Percentiles rank a stretch among this genome's conserved stretches.
Evolutionary conservation across 2,329 filamentous ascomycete species (phyloP).

Genomic region (Dactylellina haptotyla): DNA sequence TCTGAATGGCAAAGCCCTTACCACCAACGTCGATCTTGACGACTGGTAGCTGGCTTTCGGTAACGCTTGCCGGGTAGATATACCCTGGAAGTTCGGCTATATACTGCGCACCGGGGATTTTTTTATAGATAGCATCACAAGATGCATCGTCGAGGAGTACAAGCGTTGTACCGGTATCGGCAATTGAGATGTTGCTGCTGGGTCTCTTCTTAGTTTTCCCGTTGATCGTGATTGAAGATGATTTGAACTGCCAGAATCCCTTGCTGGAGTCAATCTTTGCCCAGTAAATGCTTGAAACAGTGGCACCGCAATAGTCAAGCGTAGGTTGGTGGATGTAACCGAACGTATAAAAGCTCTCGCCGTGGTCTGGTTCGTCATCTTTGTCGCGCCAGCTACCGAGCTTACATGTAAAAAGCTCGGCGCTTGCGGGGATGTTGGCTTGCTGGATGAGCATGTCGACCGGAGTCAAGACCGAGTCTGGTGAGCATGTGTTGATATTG

Average conservation of each 20-base stretch:
- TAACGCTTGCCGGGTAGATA: conserved; percentile 69
- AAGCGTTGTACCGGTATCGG: conserved; percentile 77
- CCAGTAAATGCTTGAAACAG: conserved; percentile 67
- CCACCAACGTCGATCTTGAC: conserved; percentile 73
- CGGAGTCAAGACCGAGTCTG: conserved; percentile 69
- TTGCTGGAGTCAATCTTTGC: conserved; percentile 71
- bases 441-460: conserved; percentile 76
- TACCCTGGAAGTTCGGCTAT: conserved; percentile 71
- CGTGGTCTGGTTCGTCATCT: conserved; percentile 59
- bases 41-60: conserved; percentile 68
- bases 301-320: conserved; percentile 65
- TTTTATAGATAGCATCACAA: conserved; percentile 71
- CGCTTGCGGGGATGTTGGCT: conserved; percentile 66
- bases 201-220: conserved; percentile 66
- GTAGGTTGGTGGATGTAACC: conserved; percentile 75
- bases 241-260: conserved; percentile 76
- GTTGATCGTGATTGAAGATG: conserved; percentile 69
- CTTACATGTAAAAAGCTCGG: conserved; percentile 73
- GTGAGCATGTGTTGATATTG: conserved; percentile 71
- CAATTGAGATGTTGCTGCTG: conserved; percentile 72
- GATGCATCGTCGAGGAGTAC: conserved; percentile 72
- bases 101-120: conserved; percentile 71
- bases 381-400: conserved; percentile 70
- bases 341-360: conserved; percentile 75
- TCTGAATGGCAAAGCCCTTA: conserved; percentile 70